A percentile compares a stretch with the other conserved stretches of the same genome.
These are phyloP conservation scores for Hippophae rhamnoides DNA, from an alignment of 306 rosid species.

Conservation along the genomic window DNA sequence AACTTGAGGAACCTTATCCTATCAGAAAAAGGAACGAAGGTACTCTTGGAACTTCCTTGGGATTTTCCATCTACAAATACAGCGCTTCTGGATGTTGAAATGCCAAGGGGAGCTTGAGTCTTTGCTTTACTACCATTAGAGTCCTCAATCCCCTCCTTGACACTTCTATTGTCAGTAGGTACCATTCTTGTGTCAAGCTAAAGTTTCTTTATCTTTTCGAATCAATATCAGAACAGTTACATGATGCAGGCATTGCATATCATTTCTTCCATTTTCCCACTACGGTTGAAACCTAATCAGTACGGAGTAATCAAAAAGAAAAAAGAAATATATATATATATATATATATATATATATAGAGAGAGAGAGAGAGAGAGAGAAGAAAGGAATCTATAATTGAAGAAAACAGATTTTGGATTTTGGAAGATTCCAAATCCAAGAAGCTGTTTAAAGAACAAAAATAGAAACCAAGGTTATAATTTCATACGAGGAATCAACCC, in stretches of 20 bases:
- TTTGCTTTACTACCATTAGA: slow-evolving; percentile 30
- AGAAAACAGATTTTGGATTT: not conserved
- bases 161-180: slow-evolving; percentile 34
- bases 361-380: not conserved
- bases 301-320: not conserved
- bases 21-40: slow-evolving; percentile 24
- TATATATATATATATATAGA: no score
- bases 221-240: slow-evolving; percentile 17
- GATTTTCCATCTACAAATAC: slow-evolving; percentile 33
- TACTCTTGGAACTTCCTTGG: slow-evolving; percentile 23
- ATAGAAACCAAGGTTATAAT: not conserved
- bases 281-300: not conserved
- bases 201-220: slow-evolving; percentile 3
- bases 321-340: not conserved
- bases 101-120: slow-evolving; percentile 29
- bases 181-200: slow-evolving; percentile 33
- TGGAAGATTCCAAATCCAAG: no score
- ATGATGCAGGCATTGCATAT: slow-evolving; percentile 8
- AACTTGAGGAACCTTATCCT: slow-evolving; percentile 40
- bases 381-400: slow-evolving; percentile 14
- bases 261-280: slow-evolving; percentile 8
- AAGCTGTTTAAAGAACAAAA: slow-evolving; percentile 6
- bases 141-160: slow-evolving; percentile 44
- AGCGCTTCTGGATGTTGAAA: slow-evolving; percentile 31
- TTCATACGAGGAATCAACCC: slow-evolving; percentile 7